A percentile compares a stretch with the other conserved stretches of the same genome.
Evolutionary conservation across 257 asterid genomes (phyloP).

Genomic region (Lavandula angustifolia): DNA sequence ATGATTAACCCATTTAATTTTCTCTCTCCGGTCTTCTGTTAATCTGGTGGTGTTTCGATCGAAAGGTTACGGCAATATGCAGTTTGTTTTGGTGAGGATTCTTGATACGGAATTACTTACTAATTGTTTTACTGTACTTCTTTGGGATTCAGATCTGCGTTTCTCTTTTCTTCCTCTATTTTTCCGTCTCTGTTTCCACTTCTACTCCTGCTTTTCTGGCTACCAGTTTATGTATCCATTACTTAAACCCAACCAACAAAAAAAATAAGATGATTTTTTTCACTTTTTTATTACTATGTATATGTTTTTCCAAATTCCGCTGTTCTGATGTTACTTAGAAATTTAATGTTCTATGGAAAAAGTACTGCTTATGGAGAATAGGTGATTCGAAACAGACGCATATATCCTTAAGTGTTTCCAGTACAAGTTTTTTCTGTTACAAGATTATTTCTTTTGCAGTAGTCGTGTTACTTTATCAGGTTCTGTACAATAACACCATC

Average conservation of each 20-base stretch:
- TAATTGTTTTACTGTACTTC: constrained; percentile 32
- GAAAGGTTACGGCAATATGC: constrained; percentile 55
- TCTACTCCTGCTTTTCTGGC: constrained; percentile 37
- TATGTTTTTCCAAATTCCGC: background rate
- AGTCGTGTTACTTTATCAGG: constrained; percentile 61
- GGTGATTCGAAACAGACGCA: constrained; percentile 40
- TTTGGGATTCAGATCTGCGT: constrained; percentile 41
- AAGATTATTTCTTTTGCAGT: constrained; percentile 63
- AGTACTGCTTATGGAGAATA: constrained; percentile 28
- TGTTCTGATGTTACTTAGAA: background rate
- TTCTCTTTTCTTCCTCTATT: constrained; percentile 28
- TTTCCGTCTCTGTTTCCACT: constrained; percentile 32
- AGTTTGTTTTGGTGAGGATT: constrained; percentile 58
- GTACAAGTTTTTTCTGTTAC: constrained; percentile 55
- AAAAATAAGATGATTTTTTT: too few relatives aligned
- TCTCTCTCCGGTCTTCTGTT: background rate
- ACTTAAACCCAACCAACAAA: constrained; percentile 16
- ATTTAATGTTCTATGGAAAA: constrained; percentile 10
- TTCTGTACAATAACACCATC: constrained; percentile 33
- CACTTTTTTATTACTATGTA: background rate
- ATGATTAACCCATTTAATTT: constrained; percentile 41
- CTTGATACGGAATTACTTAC: constrained; percentile 48
- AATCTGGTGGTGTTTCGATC: constrained; percentile 33
- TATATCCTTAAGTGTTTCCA: constrained; percentile 41
- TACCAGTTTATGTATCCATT: constrained; percentile 15